Percentiles rank a stretch among this genome's conserved stretches.
Evolutionary conservation across 2,329 filamentous ascomycete species (phyloP).

Genomic region (Atkinsonella hypoxylon): DNA sequence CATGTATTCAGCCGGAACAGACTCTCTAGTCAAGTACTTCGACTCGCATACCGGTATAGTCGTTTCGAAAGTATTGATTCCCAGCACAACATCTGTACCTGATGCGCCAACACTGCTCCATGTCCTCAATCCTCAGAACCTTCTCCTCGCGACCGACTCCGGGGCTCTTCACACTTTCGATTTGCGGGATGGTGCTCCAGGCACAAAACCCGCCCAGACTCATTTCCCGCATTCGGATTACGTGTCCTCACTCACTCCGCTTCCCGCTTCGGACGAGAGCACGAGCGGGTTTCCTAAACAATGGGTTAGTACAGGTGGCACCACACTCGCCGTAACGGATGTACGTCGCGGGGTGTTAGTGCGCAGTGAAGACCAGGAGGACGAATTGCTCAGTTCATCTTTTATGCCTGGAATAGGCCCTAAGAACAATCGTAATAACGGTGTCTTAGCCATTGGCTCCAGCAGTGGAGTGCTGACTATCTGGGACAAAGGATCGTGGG

Average conservation of each 20-base stretch:
- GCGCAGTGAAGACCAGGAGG: slow-evolving; percentile 87
- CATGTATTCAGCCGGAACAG: slow-evolving; percentile 52
- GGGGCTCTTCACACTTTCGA: slow-evolving; percentile 83
- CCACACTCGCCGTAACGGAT: slow-evolving; percentile 83
- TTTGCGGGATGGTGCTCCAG: slow-evolving; percentile 50
- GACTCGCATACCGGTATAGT: slow-evolving; percentile 53
- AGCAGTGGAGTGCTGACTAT: slow-evolving; percentile 74
- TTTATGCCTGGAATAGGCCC: slow-evolving; percentile 68
- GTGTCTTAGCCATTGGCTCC: slow-evolving; percentile 64
- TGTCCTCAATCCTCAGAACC: slow-evolving; percentile 72
- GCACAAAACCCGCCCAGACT: slow-evolving; percentile 59
- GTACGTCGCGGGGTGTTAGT: slow-evolving; percentile 75
- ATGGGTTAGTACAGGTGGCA: slow-evolving; percentile 87
- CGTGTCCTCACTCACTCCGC: slow-evolving; percentile 73
- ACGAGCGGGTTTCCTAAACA: slow-evolving; percentile 88
- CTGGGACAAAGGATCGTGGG: slow-evolving; percentile 92
- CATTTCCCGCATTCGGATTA: slow-evolving; percentile 87
- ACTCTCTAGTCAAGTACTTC: slow-evolving; percentile 46
- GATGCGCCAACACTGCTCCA: slow-evolving; percentile 76
- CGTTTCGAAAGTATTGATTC: slow-evolving; percentile 70
- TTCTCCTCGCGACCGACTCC: slow-evolving; percentile 84
- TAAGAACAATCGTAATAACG: slow-evolving; percentile 52
- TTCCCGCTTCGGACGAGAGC: slow-evolving; percentile 68
- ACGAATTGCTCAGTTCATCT: slow-evolving; percentile 73
- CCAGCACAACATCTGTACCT: slow-evolving; percentile 37